Evolutionary conservation across 345 rosid genomes (phyloP).

Genomic region (Eucalyptus lansdowneana): DNA sequence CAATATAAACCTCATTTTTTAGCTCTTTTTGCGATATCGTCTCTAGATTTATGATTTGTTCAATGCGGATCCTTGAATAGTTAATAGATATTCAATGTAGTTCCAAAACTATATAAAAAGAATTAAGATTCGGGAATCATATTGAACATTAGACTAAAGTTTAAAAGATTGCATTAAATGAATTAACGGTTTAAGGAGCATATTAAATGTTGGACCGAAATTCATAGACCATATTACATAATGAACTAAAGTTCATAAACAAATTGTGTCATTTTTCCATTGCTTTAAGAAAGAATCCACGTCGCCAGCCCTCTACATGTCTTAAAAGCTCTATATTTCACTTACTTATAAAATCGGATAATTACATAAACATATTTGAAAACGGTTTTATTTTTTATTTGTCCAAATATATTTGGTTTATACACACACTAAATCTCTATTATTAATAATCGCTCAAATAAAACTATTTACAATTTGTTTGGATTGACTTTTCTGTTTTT

Average conservation of each 20-base stretch:
- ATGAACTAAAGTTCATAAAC: no score
- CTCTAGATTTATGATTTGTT: no score
- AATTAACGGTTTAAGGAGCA: background rate
- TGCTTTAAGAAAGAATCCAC: background rate
- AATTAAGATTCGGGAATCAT: no score
- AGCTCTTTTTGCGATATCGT: rapidly evolving
- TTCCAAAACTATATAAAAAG: no score
- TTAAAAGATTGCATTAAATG: no score
- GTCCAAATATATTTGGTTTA: background rate
- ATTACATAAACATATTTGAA: background rate
- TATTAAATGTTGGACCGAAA: no score
- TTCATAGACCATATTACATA: no score
- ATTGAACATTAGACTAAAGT: no score
- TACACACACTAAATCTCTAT: background rate
- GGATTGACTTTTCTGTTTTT: background rate
- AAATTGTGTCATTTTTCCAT: background rate
- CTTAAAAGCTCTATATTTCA: background rate
- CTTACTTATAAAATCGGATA: background rate
- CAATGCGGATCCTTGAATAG: rapidly evolving
- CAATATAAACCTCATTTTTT: no score
- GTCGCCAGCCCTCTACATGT: background rate
- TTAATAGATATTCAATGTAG: background rate
- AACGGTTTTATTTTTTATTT: background rate
- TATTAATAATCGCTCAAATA: background rate
- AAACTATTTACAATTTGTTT: background rate